These are phyloP conservation scores for Ogataea methanolica DNA, from an alignment of 805 yeast genomes.

Conservation along the genomic window DNA sequence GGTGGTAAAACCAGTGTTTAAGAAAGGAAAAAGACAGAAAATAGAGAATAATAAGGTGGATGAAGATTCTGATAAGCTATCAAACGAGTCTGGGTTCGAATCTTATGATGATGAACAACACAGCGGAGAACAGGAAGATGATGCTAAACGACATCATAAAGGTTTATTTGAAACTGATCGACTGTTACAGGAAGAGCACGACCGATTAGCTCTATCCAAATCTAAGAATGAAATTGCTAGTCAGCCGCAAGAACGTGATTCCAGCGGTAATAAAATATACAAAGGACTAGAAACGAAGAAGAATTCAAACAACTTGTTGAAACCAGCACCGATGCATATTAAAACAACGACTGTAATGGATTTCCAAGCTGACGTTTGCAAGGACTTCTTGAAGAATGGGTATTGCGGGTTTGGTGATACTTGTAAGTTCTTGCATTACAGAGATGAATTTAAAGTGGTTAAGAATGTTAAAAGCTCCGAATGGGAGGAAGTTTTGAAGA, in stretches of 20 bases:
- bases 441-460: constrained; percentile 74
- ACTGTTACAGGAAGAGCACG: constrained; percentile 19
- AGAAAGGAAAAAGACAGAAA: no score
- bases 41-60: no score
- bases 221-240: background rate
- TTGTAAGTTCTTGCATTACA: constrained; percentile 86
- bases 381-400: constrained; percentile 86
- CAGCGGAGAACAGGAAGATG: background rate
- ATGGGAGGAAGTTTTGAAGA: constrained; percentile 52
- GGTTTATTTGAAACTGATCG: constrained; percentile 20
- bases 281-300: constrained; percentile 20
- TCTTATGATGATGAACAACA: background rate
- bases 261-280: constrained; percentile 24
- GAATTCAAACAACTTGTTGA: constrained; percentile 11
- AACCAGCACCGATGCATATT: constrained; percentile 40
- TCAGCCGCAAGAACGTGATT: constrained; percentile 11
- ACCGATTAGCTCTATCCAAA: constrained; percentile 4
- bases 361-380: constrained; percentile 91
- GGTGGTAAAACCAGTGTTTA: no score
- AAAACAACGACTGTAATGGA: constrained; percentile 69
- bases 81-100: no score
- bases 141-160: background rate
- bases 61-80: no score
- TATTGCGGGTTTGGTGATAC: constrained; percentile 97
- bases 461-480: constrained; percentile 39